These are phyloP conservation scores for Wallacemonas sp. DNA, from an alignment of 208 protist genomes.

Conservation along the genomic window DNA sequence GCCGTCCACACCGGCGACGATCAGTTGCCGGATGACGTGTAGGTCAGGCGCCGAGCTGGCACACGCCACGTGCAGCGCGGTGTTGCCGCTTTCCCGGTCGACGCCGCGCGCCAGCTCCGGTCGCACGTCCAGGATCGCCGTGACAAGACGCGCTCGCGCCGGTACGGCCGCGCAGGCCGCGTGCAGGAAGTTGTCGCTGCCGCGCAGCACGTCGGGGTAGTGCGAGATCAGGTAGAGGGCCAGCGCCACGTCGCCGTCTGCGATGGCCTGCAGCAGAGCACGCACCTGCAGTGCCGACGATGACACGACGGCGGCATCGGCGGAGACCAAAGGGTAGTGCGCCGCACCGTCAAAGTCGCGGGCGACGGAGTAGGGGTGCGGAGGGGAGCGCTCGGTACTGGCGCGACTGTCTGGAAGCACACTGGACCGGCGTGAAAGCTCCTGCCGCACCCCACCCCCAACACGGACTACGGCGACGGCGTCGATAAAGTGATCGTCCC, in stretches of 20 bases:
- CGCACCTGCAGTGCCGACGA: slow-evolving; percentile 23
- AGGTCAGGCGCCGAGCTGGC: slow-evolving; percentile 22
- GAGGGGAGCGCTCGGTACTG: not conserved
- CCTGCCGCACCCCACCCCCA: too few species aligned
- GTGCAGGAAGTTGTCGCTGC: slow-evolving; percentile 44
- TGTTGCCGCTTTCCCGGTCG: slow-evolving; percentile 36
- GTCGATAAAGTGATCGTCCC: too few species aligned
- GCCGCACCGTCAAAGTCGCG: slow-evolving; percentile 4
- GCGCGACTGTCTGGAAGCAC: not conserved
- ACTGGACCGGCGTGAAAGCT: slow-evolving; percentile 1
- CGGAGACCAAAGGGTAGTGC: slow-evolving; percentile 13
- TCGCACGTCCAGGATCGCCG: slow-evolving; percentile 30
- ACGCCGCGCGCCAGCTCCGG: slow-evolving; percentile 40
- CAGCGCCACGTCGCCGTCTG: slow-evolving; percentile 27
- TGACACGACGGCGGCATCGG: not conserved
- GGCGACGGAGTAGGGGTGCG: slow-evolving; percentile 15
- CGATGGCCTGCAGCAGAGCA: slow-evolving; percentile 30
- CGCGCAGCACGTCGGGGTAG: slow-evolving; percentile 25
- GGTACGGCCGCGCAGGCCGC: slow-evolving; percentile 26
- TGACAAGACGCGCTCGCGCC: slow-evolving; percentile 16
- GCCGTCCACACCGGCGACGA: slow-evolving; percentile 19
- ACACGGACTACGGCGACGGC: too few species aligned
- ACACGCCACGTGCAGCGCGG: slow-evolving; percentile 53
- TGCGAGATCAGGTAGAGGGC: slow-evolving; percentile 32
- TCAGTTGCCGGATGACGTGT: slow-evolving; percentile 30